Base-by-base conservation (phyloP, 2,329 filamentous ascomycete species). In the Knufia petricola region DNA sequence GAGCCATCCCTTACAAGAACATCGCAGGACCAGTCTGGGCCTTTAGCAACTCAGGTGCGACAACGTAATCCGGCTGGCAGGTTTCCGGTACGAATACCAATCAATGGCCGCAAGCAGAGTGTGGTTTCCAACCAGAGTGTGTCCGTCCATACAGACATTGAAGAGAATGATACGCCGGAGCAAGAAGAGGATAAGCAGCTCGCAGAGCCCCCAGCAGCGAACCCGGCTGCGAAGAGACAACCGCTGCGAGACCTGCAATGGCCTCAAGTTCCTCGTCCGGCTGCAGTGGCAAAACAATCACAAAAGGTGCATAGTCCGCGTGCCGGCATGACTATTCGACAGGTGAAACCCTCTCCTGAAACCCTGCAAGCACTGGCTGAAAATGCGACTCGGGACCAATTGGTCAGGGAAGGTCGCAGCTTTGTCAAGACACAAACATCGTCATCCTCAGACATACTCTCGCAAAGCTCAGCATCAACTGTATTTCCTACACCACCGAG, bases 161-260 rank as follows among this genome's bases (percentile, higher is more conserved):
- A 47, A 26, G 44, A 47, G 34, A 34, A 47, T n/a, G 31, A 30
- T 6, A 47, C 44, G 12, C 44, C 44, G n/a, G 44, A 47, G 20
- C 26, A 38, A 12, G 32, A 47, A 24, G 44, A 47, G 23, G 20
- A 47, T 23, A 47, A 47, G 20, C 32, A 47, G 23, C 44, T 47
- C 19, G 21, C 12, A 3, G 13, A 12, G 4, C 32, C 44, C 24
- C 9, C 34, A 20, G 12, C n/a, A 17, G 28, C 17, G 13, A 28
- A 7, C 9, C 4, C 19, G 6, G 15, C 20, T 7, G 20, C 32
- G 28, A 13, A 39, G 23, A 37, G 34, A 39, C n/a, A 19, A 2
- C 44, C 44, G 20, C 34, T 47, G 10, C 44, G 44, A 3, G 44
- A 39, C 36, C 17, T 47, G 19, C 44, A 47, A 39, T 47, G 44